These are phyloP conservation scores for Claviceps fusiformis DNA, from an alignment of 2,329 filamentous ascomycete species.

Conservation along the genomic window DNA sequence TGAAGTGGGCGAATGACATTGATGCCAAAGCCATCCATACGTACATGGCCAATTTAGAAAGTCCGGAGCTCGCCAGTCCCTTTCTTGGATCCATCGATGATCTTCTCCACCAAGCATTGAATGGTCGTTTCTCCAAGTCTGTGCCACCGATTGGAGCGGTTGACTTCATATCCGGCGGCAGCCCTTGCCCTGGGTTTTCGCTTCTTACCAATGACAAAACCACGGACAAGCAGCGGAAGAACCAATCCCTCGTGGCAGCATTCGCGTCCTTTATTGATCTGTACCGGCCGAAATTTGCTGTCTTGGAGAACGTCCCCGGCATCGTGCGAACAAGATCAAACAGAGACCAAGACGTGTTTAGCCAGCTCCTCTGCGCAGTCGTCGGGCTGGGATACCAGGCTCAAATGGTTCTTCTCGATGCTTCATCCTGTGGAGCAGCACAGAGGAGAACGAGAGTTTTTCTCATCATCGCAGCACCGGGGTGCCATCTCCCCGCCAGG, in stretches of 20 bases:
- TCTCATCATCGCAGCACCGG: slow-evolving; percentile 56
- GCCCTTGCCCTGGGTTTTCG: slow-evolving; percentile 68
- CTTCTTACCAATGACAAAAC: slow-evolving; percentile 43
- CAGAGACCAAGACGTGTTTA: slow-evolving; percentile 51
- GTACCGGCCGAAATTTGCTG: slow-evolving; percentile 58
- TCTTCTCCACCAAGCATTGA: slow-evolving; percentile 41
- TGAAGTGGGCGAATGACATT: slow-evolving; percentile 56
- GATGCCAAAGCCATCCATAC: slow-evolving; percentile 52
- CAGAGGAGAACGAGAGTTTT: slow-evolving; percentile 58
- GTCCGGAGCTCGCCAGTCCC: slow-evolving; percentile 29
- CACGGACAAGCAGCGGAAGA: slow-evolving; percentile 44
- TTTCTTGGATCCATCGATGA: slow-evolving; percentile 64
- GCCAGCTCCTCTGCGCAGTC: slow-evolving; percentile 58
- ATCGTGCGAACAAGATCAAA: slow-evolving; percentile 40
- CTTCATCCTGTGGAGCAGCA: slow-evolving; percentile 53
- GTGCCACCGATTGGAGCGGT: slow-evolving; percentile 50
- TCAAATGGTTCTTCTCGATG: slow-evolving; percentile 52
- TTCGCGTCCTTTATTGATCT: slow-evolving; percentile 64
- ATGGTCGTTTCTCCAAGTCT: slow-evolving; percentile 28
- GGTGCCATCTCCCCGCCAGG: slow-evolving; percentile 37
- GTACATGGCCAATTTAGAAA: slow-evolving; percentile 51
- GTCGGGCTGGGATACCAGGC: slow-evolving; percentile 69
- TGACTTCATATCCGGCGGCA: slow-evolving; percentile 57
- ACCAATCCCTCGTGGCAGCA: slow-evolving; percentile 65
- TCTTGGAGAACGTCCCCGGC: slow-evolving; percentile 63